These are phyloP conservation scores for Metschnikowia koreensis DNA, from an alignment of 805 yeast genomes.

Conservation along the genomic window DNA sequence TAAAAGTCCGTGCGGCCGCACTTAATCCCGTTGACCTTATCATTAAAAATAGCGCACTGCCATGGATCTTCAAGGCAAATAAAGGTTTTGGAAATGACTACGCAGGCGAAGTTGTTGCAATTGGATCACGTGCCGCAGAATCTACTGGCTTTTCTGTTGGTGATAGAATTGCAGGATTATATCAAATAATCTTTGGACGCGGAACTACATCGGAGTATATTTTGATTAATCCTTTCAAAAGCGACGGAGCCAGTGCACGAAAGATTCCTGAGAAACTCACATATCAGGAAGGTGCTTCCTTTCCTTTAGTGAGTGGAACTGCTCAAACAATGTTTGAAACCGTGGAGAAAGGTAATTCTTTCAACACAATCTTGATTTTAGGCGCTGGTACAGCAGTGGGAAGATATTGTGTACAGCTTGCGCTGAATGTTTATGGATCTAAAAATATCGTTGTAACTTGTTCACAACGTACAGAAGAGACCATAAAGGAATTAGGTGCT, in stretches of 20 bases:
- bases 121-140: slow-evolving; percentile 26
- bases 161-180: slow-evolving; percentile 31
- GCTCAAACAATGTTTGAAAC: slow-evolving; percentile 45
- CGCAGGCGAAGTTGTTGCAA: slow-evolving; percentile 32
- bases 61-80: slow-evolving; percentile 12
- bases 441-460: slow-evolving; percentile 56
- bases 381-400: slow-evolving; percentile 81
- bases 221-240: slow-evolving; percentile 32
- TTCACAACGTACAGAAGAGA: slow-evolving; percentile 46
- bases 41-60: slow-evolving; percentile 18
- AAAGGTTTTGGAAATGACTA: slow-evolving; percentile 34
- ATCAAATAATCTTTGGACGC: slow-evolving; percentile 15
- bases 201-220: slow-evolving; percentile 52
- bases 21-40: slow-evolving; percentile 35
- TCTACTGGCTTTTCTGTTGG: slow-evolving; percentile 24
- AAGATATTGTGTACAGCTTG: slow-evolving; percentile 51
- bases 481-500: slow-evolving; percentile 54
- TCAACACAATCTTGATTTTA: slow-evolving; percentile 54
- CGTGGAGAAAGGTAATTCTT: slow-evolving; percentile 33
- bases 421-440: slow-evolving; percentile 44
- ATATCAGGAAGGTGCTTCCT: slow-evolving; percentile 59
- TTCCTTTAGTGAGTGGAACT: slow-evolving; percentile 64
- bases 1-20: slow-evolving; percentile 32
- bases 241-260: slow-evolving; percentile 37
- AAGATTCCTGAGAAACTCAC: slow-evolving; percentile 45